Percentiles rank a stretch among this genome's conserved stretches.
Evolutionary conservation across 768 basidiomycete genomes (phyloP).

Genomic region (Lentinula raphanica): DNA sequence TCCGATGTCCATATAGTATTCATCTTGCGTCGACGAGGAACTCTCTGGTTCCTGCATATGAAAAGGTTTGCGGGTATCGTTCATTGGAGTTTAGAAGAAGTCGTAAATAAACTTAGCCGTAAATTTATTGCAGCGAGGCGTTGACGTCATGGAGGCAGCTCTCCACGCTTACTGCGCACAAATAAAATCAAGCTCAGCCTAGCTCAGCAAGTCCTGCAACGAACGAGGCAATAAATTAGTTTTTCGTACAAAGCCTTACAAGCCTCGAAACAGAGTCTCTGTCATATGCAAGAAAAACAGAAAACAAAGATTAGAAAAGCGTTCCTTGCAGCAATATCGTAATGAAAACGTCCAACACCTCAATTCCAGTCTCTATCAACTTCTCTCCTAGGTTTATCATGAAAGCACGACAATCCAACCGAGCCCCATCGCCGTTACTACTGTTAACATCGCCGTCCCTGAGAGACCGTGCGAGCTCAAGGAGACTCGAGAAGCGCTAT

Average conservation of each 20-base stretch:
- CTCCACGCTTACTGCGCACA: not conserved
- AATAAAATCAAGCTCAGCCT: too few species aligned
- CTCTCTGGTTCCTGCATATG: slow-evolving; percentile 17
- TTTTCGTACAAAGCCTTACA: not conserved
- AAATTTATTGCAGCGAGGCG: not conserved
- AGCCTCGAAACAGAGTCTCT: not conserved
- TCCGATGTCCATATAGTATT: slow-evolving; percentile 16
- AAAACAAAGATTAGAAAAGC: not conserved
- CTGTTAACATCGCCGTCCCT: not conserved
- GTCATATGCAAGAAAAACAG: not conserved
- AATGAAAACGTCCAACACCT: not conserved
- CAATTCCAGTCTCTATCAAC: not conserved
- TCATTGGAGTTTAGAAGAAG: not conserved
- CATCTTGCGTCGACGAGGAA: slow-evolving; percentile 11
- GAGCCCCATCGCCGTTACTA: not conserved
- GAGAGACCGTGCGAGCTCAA: not conserved
- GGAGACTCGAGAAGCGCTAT: not conserved
- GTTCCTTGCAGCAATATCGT: not conserved
- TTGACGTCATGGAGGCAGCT: not conserved
- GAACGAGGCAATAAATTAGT: not conserved
- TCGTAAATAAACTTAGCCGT: too few species aligned
- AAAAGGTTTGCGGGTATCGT: slow-evolving; percentile 8
- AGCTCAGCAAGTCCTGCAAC: not conserved
- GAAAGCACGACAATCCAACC: not conserved
- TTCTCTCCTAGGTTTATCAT: not conserved